phyloP scores from a whole-genome alignment of 2,329 filamentous ascomycete species.

The Tolypocladium cylindrosporum region DNA sequence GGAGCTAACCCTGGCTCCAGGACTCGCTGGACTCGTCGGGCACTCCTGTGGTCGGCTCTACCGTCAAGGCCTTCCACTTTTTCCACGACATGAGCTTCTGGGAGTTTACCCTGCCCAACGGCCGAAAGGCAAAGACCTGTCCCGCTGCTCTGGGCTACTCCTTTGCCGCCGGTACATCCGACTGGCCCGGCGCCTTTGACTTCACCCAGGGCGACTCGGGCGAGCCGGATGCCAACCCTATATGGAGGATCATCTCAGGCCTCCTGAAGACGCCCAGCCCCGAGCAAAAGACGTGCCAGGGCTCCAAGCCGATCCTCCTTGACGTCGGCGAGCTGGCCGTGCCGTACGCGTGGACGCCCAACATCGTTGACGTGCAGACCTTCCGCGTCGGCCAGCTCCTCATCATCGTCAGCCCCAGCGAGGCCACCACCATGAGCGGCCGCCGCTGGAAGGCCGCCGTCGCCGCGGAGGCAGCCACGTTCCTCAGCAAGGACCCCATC shows the following conservation, averaged over 20 bases:
- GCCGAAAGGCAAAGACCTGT: conserved; percentile 62
- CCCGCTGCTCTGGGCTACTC: conserved; percentile 83
- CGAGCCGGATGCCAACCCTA: conserved; percentile 56
- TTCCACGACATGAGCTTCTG: conserved; percentile 76
- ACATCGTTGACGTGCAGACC: conserved; percentile 81
- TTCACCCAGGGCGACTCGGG: conserved; percentile 80
- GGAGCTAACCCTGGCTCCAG: conserved; percentile 25
- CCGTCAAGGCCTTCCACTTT: conserved; percentile 74
- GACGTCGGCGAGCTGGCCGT: conserved; percentile 72
- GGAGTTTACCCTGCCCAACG: conserved; percentile 64
- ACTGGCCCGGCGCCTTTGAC: conserved; percentile 85
- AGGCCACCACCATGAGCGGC: conserved; percentile 88
- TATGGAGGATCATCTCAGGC: conserved; percentile 70
- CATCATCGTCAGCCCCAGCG: conserved; percentile 75
- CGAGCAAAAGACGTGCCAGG: conserved; percentile 66
- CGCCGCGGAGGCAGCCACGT: conserved; percentile 34
- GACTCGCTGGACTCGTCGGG: conserved; percentile 35
- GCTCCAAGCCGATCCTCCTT: conserved; percentile 73
- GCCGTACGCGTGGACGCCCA: conserved; percentile 84
- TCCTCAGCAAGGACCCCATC: conserved; percentile 46
- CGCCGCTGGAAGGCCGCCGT: conserved; percentile 75
- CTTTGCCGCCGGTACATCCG: conserved; percentile 86
- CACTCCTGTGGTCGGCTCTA: conserved; percentile 48
- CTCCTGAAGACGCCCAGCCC: conserved; percentile 60
- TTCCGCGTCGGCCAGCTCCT: conserved; percentile 77